Evolutionary conservation across 192 early-diverging fungal species (phyloP), one percentile per base, ranked within the genome.

Genomic region (Backusella parvicylindrica): DNA sequence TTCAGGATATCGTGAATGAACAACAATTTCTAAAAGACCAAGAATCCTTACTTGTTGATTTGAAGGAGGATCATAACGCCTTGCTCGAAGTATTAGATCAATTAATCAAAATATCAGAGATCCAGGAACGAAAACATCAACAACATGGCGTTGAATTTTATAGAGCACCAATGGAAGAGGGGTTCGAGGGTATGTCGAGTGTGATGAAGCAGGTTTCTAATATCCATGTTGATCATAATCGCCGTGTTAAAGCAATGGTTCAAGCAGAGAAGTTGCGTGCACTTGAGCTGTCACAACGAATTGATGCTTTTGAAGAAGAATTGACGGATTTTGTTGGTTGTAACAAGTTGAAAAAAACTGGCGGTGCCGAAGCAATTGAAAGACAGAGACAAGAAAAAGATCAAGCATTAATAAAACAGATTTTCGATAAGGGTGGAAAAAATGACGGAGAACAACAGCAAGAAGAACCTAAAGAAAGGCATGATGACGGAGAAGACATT

Each of bases 281-380:
- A 50, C 81, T 84, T 37, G 91, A 91, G 60, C 77, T 92, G 60
- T 87, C 87, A 1, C 78, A 85, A 67, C 78, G 88, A 36, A 91
- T 91, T 64, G 89, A 94, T 66, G 92, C 91, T 69, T 94, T 94
- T 84, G 91, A 91, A 70, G 75, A 90, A 50, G 92, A 94, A 67
- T 72, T 94, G 68, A 82, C 85, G 1, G 82, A 83, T 0, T 94
- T 92, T 85, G 92, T 93, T 15, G 74, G 77, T 1, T 53, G 83
- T 23, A 88, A 84, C 28, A 89, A 89, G 70, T 66, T 94, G 66
- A 86, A 89, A 49, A 91, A 90, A 77, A 91, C 88, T 0, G 92
- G 92, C 1, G 92, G 92, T n/a, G 89, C 91, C 3, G 82, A 91
- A 66, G 90, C 91, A 50, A 75, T 91, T 2, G 92, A 94, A 68